These are phyloP conservation scores for Nemania diffusa DNA, from an alignment of 2,329 filamentous ascomycete species.

Conservation along the genomic window DNA sequence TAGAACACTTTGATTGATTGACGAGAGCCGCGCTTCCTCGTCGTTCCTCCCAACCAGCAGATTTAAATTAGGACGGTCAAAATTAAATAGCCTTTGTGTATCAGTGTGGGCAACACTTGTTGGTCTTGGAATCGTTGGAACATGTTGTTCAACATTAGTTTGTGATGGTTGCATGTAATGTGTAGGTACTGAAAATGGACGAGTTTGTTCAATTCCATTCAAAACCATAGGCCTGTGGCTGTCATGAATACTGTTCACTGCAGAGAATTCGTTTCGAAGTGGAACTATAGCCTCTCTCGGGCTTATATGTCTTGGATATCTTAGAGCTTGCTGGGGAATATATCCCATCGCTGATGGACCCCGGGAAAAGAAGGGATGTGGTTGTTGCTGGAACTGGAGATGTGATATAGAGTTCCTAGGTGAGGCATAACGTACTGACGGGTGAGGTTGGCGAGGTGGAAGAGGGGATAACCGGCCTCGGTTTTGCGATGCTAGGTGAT, in stretches of 20 bases:
- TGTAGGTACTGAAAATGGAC: conserved; percentile 29
- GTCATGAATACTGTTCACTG: background rate
- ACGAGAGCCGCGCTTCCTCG: background rate
- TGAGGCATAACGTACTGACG: background rate
- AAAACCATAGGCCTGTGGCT: conserved; percentile 1
- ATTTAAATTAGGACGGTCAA: background rate
- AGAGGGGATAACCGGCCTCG: conserved; percentile 16
- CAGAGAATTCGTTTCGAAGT: conserved; percentile 16
- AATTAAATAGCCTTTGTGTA: background rate
- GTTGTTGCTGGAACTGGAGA: conserved; percentile 14
- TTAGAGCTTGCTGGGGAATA: conserved; percentile 8
- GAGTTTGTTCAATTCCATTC: conserved; percentile 1
- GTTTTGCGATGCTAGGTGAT: conserved; percentile 11
- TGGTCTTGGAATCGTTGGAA: conserved; percentile 15
- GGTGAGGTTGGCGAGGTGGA: conserved; percentile 9
- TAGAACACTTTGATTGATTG: background rate
- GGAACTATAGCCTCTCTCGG: conserved; percentile 23
- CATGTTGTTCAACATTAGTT: background rate
- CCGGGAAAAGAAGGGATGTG: conserved; percentile 18
- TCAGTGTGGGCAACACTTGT: conserved; percentile 16
- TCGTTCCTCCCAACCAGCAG: background rate
- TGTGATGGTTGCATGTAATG: conserved; percentile 4
- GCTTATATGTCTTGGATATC: conserved; percentile 4
- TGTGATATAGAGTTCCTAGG: background rate
- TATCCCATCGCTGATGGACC: conserved; percentile 25